Evolutionary conservation across 352 stramenopile genomes (phyloP), one percentile per base, ranked within the genome.

Genomic region (Globisporangium uncinulatum): DNA sequence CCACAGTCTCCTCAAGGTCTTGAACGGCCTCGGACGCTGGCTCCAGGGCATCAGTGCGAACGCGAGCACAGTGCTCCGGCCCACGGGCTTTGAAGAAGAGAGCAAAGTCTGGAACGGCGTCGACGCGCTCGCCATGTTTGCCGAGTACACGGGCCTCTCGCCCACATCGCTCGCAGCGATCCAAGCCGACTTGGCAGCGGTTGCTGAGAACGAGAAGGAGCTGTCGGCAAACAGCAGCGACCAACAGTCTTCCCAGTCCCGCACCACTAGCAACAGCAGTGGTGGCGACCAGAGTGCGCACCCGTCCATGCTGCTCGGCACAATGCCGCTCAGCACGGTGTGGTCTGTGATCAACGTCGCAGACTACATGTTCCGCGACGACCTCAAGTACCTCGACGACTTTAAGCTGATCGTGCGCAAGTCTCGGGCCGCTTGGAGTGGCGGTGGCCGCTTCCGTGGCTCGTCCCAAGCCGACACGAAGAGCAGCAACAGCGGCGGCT

Each of bases 341-440:
- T 62, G 81, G 31, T 73, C 62, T 15, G 67, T 94, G 21, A 66
- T 92, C 44, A 82, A 76, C 42, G 83, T 94, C 9, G 72, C 72
- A 14, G 77, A 87, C 32, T 94, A 89, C 61, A 90, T 94, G 83
- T 87, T 86, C 20, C 73, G 82, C 8, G 76, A 92, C n/a, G 55
- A 75, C 24, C 61, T 89, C 44, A 89, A 92, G 66, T 92, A 86
- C 47, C 62, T 91, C 10, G 76, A 92, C 51, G 85, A 94, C 56
- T 94, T 90, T 46, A 89, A 92, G 56, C 62, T 94, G 3, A 76
- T 91, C 10, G 69, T 71, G 13, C 66, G 74, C 53, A 80, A 75
- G 57, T 70, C 69, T 6, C 63, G 70, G 4, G 32, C 45, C 11
- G 43, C 52, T 14, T 48, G 59, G 20, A 63, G 59, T 17, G 42